A percentile compares a stretch with the other conserved stretches of the same genome.
Conservation (phyloP, 495 filamentous ascomycete species). For the Amniculicola lignicola region DNA sequence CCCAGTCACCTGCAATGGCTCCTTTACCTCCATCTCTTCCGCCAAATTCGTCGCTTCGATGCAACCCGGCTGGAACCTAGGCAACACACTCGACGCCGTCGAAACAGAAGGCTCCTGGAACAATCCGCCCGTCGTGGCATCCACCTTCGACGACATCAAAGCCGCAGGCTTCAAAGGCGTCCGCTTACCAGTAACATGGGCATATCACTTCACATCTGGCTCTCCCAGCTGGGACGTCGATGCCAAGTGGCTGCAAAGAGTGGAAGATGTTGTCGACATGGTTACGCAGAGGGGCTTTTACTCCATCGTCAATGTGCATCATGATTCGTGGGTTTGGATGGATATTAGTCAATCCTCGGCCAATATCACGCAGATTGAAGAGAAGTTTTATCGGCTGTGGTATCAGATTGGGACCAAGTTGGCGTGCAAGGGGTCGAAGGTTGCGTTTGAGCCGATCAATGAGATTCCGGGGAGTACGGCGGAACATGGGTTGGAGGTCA, state of each 20-base stretch:
- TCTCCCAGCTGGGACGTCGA: conserved; percentile 56
- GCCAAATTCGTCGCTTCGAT: conserved; percentile 40
- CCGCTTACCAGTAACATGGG: conserved; percentile 60
- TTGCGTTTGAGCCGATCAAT: conserved; percentile 63
- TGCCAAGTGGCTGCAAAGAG: conserved; percentile 56
- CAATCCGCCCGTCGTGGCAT: conserved; percentile 49
- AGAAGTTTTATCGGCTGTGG: conserved; percentile 58
- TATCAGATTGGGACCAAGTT: conserved; percentile 57
- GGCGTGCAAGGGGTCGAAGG: conserved; percentile 52
- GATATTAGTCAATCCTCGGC: conserved; percentile 49
- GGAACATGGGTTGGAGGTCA: conserved; percentile 51
- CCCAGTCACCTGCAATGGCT: conserved; percentile 37
- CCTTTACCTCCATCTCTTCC: conserved; percentile 44
- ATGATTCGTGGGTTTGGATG: conserved; percentile 60
- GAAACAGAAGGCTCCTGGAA: conserved; percentile 60
- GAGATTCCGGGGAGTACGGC: conserved; percentile 54
- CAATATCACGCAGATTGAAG: conserved; percentile 54
- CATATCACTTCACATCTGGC: conserved; percentile 52
- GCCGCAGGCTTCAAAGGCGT: conserved; percentile 57
- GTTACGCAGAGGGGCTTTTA: conserved; percentile 52
- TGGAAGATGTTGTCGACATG: conserved; percentile 58
- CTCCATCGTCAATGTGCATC: conserved; percentile 58
- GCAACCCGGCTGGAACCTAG: conserved; percentile 49
- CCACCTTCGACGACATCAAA: conserved; percentile 53
- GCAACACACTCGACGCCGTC: conserved; percentile 58